Conservation (phyloP, 2,329 filamentous ascomycete genomes). For the Scedosporium aurantiacum region DNA sequence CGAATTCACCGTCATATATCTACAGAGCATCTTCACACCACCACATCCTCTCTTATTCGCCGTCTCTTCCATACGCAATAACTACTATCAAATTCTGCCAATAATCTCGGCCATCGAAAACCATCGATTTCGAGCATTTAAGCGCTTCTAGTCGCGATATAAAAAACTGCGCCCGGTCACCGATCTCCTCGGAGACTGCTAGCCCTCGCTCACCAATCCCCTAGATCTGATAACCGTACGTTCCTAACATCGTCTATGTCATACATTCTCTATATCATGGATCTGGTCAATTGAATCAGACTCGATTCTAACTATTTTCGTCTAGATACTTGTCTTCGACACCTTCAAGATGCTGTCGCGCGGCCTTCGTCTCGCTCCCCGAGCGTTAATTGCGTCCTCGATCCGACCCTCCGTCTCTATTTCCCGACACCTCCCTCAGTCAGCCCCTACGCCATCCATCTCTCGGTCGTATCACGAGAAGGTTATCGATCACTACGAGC, state of each 20-base stretch:
- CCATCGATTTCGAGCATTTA: background rate
- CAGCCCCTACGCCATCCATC: background rate
- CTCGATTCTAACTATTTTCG: background rate
- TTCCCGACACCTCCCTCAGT: background rate
- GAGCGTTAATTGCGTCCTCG: constrained; percentile 1
- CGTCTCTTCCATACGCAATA: background rate
- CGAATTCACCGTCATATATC: background rate
- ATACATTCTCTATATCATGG: background rate
- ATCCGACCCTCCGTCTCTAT: background rate
- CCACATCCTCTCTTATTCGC: background rate
- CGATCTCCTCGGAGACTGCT: background rate
- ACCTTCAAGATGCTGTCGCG: constrained; percentile 5
- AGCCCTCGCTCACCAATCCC: background rate
- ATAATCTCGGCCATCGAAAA: background rate
- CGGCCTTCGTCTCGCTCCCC: background rate
- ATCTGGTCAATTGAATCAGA: too few species aligned
- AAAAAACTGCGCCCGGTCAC: background rate
- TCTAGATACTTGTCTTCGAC: background rate
- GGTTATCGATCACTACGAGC: constrained; percentile 37
- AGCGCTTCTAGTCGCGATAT: background rate
- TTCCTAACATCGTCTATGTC: background rate
- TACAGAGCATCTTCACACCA: background rate
- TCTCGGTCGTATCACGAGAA: constrained; percentile 6
- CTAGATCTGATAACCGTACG: background rate
- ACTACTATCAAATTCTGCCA: background rate